Evolutionary conservation across 768 basidiomycete species (phyloP).

Genomic region (Termitomyces sp.): DNA sequence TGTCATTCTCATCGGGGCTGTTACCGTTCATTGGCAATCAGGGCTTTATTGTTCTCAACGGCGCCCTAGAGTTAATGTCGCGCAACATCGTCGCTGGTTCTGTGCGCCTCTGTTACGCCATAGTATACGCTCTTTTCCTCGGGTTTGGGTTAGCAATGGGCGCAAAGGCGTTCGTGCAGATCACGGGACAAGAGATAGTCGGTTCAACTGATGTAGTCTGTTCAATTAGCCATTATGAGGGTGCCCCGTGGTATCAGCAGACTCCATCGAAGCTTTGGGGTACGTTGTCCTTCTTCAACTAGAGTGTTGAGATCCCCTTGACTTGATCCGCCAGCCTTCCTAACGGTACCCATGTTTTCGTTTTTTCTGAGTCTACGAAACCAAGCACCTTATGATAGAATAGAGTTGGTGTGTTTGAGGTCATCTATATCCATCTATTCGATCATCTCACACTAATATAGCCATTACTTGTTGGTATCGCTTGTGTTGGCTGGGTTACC

Average conservation of each 20-base stretch:
- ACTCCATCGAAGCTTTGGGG: conserved; percentile 74
- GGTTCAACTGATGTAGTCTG: conserved; percentile 36
- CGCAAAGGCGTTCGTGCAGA: background rate
- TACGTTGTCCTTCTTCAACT: conserved; percentile 23
- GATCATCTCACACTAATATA: background rate
- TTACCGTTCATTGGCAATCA: conserved; percentile 1
- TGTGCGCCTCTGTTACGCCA: conserved; percentile 73
- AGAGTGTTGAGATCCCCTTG: background rate
- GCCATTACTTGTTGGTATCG: conserved; percentile 36
- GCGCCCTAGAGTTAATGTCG: conserved; percentile 73
- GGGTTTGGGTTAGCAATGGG: conserved; percentile 76
- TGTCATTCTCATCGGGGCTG: conserved; percentile 11
- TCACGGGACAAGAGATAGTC: background rate
- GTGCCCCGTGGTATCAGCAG: conserved; percentile 67
- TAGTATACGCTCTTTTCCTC: conserved; percentile 73
- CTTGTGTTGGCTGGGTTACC: conserved; percentile 70
- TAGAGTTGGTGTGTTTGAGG: conserved; percentile 40
- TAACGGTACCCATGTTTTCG: conserved; percentile 68
- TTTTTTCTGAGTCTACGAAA: conserved; percentile 62
- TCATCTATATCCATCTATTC: background rate
- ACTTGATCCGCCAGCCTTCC: conserved; percentile 40
- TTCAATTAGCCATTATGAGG: conserved; percentile 42
- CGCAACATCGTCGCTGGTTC: conserved; percentile 82
- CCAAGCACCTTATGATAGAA: conserved; percentile 50
- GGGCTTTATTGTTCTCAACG: conserved; percentile 68